phyloP scores from a whole-genome alignment of 2,329 filamentous ascomycete genomes.

The Fusarium decemcellulare region DNA sequence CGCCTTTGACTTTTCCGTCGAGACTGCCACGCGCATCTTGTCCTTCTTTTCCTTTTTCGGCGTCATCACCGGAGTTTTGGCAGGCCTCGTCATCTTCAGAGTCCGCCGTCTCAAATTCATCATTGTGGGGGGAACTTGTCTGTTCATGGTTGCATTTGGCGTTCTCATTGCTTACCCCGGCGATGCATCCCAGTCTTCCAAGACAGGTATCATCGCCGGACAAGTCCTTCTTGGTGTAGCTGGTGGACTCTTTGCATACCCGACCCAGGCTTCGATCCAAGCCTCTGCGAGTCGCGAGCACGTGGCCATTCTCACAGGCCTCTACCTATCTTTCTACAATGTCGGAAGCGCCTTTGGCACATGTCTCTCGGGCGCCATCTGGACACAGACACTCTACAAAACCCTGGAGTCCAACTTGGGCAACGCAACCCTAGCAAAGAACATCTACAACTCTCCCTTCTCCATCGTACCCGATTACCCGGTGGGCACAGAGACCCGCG shows the following conservation, averaged over 20 bases:
- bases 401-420: conserved; percentile 50
- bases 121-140: conserved; percentile 68
- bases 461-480: conserved; percentile 51
- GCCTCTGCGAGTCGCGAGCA: conserved; percentile 55
- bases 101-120: conserved; percentile 70
- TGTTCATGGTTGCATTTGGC: conserved; percentile 70
- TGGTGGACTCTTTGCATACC: conserved; percentile 68
- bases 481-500: conserved; percentile 60
- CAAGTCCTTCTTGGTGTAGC: conserved; percentile 71
- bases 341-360: conserved; percentile 59
- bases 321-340: conserved; percentile 59
- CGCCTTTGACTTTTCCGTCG: conserved; percentile 68
- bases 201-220: conserved; percentile 67
- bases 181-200: conserved; percentile 55
- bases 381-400: conserved; percentile 57
- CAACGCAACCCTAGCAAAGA: conserved; percentile 52
- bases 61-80: conserved; percentile 66
- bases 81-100: conserved; percentile 66
- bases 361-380: conserved; percentile 57
- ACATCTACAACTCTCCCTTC: conserved; percentile 57
- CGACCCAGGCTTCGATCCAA: conserved; percentile 58
- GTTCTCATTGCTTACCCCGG: conserved; percentile 70
- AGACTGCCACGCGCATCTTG: conserved; percentile 68
- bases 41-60: conserved; percentile 69
- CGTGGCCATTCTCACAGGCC: conserved; percentile 55